Evolutionary conservation across 257 asterid genomes (phyloP).

Genomic region (Anisodus tanguticus): DNA sequence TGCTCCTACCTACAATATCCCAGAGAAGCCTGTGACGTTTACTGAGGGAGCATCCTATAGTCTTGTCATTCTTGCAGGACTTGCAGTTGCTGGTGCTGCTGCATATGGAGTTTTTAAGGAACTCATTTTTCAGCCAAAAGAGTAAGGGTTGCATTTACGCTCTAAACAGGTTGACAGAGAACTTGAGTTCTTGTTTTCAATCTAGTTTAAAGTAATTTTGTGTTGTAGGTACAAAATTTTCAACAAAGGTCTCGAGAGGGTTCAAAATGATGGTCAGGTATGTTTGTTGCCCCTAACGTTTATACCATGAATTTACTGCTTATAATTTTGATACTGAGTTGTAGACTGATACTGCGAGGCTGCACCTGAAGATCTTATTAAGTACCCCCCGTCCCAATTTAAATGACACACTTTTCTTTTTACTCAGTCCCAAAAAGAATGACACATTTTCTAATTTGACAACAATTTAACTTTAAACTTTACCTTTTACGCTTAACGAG

Average conservation of each 20-base stretch:
- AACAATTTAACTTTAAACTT: too few species aligned
- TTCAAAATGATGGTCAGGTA: slow-evolving; percentile 85
- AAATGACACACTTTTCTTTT: too few species aligned
- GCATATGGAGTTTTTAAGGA: slow-evolving; percentile 90
- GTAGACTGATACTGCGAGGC: slow-evolving; percentile 4
- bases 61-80: slow-evolving; percentile 84
- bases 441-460: too few species aligned
- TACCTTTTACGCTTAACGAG: too few species aligned
- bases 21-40: slow-evolving; percentile 91
- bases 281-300: slow-evolving; percentile 33
- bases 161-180: slow-evolving; percentile 13
- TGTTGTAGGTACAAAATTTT: slow-evolving; percentile 76
- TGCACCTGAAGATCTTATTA: background rate
- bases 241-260: slow-evolving; percentile 80
- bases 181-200: slow-evolving; percentile 7
- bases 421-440: too few species aligned
- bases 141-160: slow-evolving; percentile 52
- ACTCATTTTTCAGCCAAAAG: slow-evolving; percentile 89
- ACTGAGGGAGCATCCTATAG: slow-evolving; percentile 94
- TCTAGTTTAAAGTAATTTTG: slow-evolving; percentile 30
- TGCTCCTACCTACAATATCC: slow-evolving; percentile 92
- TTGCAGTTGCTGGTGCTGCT: slow-evolving; percentile 83
- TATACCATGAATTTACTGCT: slow-evolving; percentile 22
- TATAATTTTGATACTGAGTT: slow-evolving; percentile 13
- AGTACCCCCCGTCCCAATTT: too few species aligned